Base-by-base conservation (phyloP, 768 basidiomycete species). In the Mycena indigotica region DNA sequence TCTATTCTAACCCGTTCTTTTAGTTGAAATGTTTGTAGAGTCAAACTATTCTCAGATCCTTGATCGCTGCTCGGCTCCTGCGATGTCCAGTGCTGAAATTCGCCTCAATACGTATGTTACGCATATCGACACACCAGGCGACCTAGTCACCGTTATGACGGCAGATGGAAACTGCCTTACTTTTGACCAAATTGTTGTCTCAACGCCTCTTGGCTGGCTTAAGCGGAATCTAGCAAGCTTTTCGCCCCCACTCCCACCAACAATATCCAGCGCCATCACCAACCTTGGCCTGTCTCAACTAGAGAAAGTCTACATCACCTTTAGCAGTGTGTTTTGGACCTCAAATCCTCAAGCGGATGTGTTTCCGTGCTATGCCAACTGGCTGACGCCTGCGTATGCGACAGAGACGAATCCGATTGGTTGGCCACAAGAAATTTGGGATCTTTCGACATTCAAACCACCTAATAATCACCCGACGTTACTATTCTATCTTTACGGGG, bases 341-440 rank as follows among this genome's bases (percentile, higher is more conserved):
- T 28, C 57, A 35, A 58, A 62, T 40, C 54, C 55, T 26, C 58
- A 58, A 28, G 55, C 57, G 17, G 50, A 57, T 30, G 53, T 57
- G 26, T 65, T 60, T 28, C 64, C 64, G 19, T 59, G 57, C 21
- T 65, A 62, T 23, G 51, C 60, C 24, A 59, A 62, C 30, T 65
- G 64, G 64, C 52, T 65, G 16, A 39, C 57, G 26, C 64, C 64
- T 26, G 35, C 52, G 17, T 65, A 65, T 50, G 55, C 64, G 5
- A 24, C 39, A 25, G 64, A 65, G 35, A 65, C 64, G 35, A 65
- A 65, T 53, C 64, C 64, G 10, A 41, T 49, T 24, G 55, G 50
- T 15, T 65, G 64, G 64, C 57, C 64, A 28, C 60, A 62, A 58
- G 64, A 65, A 32, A 65, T 65, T 21, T 65, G 64, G 64, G 61